Base-by-base conservation (phyloP, 768 basidiomycete genomes). In the Postia placenta region DNA sequence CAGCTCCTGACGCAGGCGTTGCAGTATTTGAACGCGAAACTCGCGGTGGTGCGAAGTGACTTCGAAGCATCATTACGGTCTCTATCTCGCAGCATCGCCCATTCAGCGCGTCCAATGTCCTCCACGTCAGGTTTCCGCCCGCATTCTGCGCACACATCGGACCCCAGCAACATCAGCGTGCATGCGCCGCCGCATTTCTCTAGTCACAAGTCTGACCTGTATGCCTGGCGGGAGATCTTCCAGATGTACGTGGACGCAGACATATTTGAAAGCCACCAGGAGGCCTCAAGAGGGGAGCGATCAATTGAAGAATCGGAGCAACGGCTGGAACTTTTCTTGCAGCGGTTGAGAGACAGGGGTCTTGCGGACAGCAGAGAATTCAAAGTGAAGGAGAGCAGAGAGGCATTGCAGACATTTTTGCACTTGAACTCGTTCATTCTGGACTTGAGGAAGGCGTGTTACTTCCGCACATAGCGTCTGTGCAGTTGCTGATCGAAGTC, bases 181-280 rank as follows among this genome's bases (percentile, higher is more conserved):
- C 53, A 53, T 12, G 47, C 55, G 0, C 42, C 63, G 1, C 43
- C 45, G 28, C 27, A 39, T 38, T 49, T 35, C 26, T 40, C 26
- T 27, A 45, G 17, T 11, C 39, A 26, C 50, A 72, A 72, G 53
- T 65, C 68, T 11, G 93, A 97, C 56, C 66, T 97, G 6, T 92
- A 89, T 61, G 75, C 80, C 5, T 96, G 94, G 94, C 72, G 94
- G 20, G 83, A 91, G 66, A 84, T 96, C 24, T 95, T 97, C 60
- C 82, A 83, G 50, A 67, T 94, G 2, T 96, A 95, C 64, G 73
- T 86, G 42, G 92, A 95, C 56, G 72, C 80, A 0, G 86, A 93
- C 57, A 79, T 96, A 1, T 96, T 95, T 57, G 92, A 94, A 62
- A 79, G 78, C 28, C 64, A 79, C 11, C 64, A 71, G 12, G 92